Conservation (phyloP, 805 yeast genomes). For the Ogataea nakhonphanomensis region DNA sequence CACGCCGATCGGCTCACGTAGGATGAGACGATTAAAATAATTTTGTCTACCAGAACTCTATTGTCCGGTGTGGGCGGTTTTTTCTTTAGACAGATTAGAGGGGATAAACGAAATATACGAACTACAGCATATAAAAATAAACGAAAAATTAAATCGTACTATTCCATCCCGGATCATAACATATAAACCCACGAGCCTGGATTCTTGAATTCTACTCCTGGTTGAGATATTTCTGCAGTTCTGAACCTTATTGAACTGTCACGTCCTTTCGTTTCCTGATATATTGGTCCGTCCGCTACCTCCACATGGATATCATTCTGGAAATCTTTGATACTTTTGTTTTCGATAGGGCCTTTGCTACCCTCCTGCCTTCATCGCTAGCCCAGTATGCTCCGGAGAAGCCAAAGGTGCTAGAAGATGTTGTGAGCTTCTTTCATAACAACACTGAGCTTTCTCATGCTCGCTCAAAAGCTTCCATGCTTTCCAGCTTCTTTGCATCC, state of each 20-base stretch:
- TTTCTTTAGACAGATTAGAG: not conserved
- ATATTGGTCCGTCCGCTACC: constrained; percentile 10
- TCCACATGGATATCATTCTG: constrained; percentile 81
- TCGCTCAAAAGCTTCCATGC: constrained; percentile 20
- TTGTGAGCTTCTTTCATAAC: constrained; percentile 23
- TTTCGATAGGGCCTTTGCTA: constrained; percentile 74
- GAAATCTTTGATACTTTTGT: constrained; percentile 72
- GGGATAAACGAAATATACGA: constrained; percentile 20
- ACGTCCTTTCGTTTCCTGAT: not conserved
- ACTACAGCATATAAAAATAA: constrained; percentile 9
- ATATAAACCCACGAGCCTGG: not conserved
- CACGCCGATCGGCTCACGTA: not conserved
- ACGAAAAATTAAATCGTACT: constrained; percentile 16
- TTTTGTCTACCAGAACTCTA: not conserved
- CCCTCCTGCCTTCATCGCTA: constrained; percentile 56
- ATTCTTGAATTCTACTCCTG: not conserved
- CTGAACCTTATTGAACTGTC: not conserved
- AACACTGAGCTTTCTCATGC: constrained; percentile 23
- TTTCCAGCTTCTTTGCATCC: constrained; percentile 29
- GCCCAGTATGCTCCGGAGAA: constrained; percentile 32
- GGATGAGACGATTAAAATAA: not conserved
- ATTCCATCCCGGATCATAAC: constrained; percentile 4
- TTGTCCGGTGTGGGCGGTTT: not conserved
- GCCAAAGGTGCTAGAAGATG: constrained; percentile 23
- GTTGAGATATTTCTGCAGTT: not conserved